A percentile compares a stretch with the other conserved stretches of the same genome.
These are phyloP conservation scores for Talaromyces islandicus DNA, from an alignment of 2,329 filamentous ascomycete genomes.

Conservation along the genomic window DNA sequence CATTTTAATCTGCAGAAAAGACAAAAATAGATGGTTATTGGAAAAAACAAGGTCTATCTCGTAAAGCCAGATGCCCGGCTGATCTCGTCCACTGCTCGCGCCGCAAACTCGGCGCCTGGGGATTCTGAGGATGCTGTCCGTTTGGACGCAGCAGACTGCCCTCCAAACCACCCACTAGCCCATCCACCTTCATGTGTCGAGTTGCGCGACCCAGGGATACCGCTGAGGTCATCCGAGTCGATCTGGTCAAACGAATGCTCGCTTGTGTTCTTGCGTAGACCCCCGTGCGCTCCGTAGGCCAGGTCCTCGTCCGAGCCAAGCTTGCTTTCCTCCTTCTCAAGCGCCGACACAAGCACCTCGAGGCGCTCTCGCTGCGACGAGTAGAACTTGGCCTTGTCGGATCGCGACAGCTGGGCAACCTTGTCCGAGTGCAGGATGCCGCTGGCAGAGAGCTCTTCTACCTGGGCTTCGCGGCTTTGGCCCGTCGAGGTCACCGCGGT, in stretches of 20 bases:
- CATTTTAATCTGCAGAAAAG: neutral
- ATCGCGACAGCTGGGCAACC: constrained; percentile 53
- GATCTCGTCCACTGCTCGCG: constrained; percentile 22
- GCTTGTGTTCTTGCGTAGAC: constrained; percentile 71
- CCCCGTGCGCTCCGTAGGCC: constrained; percentile 31
- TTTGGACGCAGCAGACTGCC: neutral
- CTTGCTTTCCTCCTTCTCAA: constrained; percentile 70
- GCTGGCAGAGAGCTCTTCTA: constrained; percentile 50
- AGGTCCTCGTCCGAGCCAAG: constrained; percentile 38
- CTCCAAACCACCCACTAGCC: constrained; percentile 11
- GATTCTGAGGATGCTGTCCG: constrained; percentile 11
- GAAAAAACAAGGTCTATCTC: constrained; percentile 7
- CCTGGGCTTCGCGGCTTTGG: constrained; percentile 33
- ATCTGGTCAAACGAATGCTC: constrained; percentile 88
- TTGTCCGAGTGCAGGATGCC: constrained; percentile 65
- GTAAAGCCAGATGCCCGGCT: constrained; percentile 12
- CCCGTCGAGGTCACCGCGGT: constrained; percentile 49
- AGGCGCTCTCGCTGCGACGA: constrained; percentile 73
- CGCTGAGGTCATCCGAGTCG: constrained; percentile 58
- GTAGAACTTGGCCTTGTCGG: constrained; percentile 69
- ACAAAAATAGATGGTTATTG: neutral
- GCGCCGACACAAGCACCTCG: constrained; percentile 64
- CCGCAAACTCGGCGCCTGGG: constrained; percentile 23
- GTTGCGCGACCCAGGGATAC: neutral
- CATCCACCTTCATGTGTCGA: neutral